Evolutionary conservation across 805 yeast genomes (phyloP), one percentile per base, ranked within the genome.

Genomic region (Lipomyces oligophaga): DNA sequence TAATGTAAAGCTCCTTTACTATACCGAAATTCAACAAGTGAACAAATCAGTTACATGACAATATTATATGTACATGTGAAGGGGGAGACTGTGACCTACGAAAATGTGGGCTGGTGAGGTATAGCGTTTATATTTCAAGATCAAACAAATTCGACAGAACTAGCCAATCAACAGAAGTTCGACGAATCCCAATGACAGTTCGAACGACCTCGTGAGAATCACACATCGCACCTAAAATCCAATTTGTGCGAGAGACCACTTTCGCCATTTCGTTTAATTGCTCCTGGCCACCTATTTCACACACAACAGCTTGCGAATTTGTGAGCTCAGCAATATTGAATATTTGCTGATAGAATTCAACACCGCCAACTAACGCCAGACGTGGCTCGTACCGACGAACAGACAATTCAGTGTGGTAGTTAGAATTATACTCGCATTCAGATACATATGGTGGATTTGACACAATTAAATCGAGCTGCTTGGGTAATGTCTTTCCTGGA

Each of bases 391-490:
- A 81, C 10, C 64, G 32, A 32, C 74, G 67, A 0, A 90, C 97
- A 0, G 95, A 83, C 36, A 59, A 61, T 46, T 79, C 83, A 0
- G 80, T 77, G 8, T 74, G 65, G 10, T 19, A 8, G 6, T 27
- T 5, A 3, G 64, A 58, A 7, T 51, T 51, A 58, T 75, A 75
- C 38, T 80, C 79, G 0, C 52, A 38, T 1, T 25, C 5, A 0
- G 85, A 78, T 4, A 89, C 81, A 60, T 90, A 90, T 0, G 98
- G 98, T 0, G 98, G 98, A 58, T 90, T 90, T n/a, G 95, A 78
- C 0, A 81, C 74, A 0, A 93, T 60, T 2, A 90, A 43, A 48
- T 82, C 83, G 15, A 70, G 52, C 2, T 6, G 3, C 5, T 6
- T 19, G 28, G 41, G 13, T 11, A 11, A 16, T 5, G 13, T 4